Conservation (phyloP, 805 yeast genomes). For the Ogataea polymorpha region DNA sequence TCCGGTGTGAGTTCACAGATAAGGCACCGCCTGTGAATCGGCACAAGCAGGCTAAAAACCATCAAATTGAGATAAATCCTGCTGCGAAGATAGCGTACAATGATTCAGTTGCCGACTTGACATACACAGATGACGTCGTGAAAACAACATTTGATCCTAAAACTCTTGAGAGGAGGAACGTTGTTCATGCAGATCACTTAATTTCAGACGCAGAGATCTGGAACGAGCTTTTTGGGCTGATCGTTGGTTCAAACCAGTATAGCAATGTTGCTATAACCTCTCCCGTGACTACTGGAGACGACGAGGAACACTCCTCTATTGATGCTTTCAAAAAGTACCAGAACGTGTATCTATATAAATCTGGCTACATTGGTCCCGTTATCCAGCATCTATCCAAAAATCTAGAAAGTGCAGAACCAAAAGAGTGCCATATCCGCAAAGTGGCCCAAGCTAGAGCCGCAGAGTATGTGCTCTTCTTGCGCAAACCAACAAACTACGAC, state of each 20-base stretch:
- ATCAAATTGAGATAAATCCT: background rate
- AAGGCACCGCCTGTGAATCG: conserved; percentile 18
- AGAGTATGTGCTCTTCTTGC: conserved; percentile 6
- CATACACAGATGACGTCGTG: background rate
- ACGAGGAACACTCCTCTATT: conserved; percentile 12
- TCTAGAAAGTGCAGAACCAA: background rate
- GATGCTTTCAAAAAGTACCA: conserved; percentile 15
- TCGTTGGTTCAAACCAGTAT: conserved; percentile 6
- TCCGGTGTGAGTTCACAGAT: conserved; percentile 16
- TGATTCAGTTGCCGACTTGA: background rate
- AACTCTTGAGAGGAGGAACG: background rate
- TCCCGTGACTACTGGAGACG: background rate
- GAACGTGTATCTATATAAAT: conserved; percentile 9
- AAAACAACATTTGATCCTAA: background rate
- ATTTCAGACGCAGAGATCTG: conserved; percentile 10
- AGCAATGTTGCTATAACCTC: background rate
- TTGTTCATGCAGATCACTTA: background rate
- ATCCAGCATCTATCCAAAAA: background rate
- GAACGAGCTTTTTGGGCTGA: conserved; percentile 14
- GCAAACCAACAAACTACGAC: conserved; percentile 2
- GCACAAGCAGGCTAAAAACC: conserved; percentile 1
- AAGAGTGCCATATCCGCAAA: conserved; percentile 3
- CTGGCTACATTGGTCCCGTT: conserved; percentile 14
- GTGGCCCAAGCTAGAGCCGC: conserved; percentile 2
- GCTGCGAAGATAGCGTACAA: no score